Conservation (phyloP, 2,329 filamentous ascomycete species). For the Metarhizium sp. region DNA sequence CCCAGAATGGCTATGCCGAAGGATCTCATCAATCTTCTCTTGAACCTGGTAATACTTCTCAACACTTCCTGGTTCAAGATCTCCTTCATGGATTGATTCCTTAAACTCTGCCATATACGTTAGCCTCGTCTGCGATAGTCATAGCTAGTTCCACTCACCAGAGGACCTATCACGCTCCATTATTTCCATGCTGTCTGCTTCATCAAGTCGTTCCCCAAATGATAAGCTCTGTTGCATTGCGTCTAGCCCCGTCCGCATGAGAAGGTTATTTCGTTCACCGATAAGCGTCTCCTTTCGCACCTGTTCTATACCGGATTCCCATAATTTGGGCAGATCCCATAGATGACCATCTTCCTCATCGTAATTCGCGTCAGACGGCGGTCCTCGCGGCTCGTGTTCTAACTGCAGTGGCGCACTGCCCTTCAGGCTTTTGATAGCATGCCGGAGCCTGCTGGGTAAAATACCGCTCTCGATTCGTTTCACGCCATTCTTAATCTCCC, state of each 20-base stretch:
- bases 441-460: conserved; percentile 7
- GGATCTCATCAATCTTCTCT: conserved; percentile 11
- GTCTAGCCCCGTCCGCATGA: neutral
- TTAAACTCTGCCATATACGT: conserved; percentile 11
- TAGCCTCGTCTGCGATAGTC: neutral
- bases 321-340: conserved; percentile 14
- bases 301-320: conserved; percentile 12
- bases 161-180: conserved; percentile 17
- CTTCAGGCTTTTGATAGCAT: conserved; percentile 5
- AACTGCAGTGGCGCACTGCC: neutral
- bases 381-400: neutral
- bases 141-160: conserved; percentile 8
- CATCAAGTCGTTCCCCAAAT: conserved; percentile 3
- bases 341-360: conserved; percentile 7
- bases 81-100: conserved; percentile 16
- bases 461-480: conserved; percentile 10
- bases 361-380: neutral
- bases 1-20: conserved; percentile 6
- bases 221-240: neutral
- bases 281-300: conserved; percentile 2
- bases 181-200: conserved; percentile 10
- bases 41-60: conserved; percentile 11
- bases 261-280: conserved; percentile 1
- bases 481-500: conserved; percentile 14
- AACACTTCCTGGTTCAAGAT: conserved; percentile 16